These are phyloP conservation scores for Fraxinus floribunda DNA, from an alignment of 305 asterid genomes.

Conservation along the genomic window DNA sequence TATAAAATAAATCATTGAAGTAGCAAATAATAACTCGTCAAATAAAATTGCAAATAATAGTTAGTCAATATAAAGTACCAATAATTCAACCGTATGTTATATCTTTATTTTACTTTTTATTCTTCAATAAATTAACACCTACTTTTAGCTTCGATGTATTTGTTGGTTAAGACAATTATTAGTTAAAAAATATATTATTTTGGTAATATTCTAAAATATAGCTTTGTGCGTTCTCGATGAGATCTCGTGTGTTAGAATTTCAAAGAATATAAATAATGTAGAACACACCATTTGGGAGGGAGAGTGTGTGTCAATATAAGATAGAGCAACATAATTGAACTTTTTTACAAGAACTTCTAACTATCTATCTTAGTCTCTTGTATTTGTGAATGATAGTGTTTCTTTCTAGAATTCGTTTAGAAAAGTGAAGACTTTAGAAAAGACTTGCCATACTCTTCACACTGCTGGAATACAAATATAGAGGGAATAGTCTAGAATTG, in stretches of 20 bases:
- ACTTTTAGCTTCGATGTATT: neutral
- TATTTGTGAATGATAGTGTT: no score
- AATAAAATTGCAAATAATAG: no score
- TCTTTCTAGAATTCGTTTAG: no score
- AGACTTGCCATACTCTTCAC: no score
- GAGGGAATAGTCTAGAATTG: no score
- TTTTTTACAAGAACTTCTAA: no score
- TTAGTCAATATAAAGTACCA: neutral
- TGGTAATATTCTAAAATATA: neutral
- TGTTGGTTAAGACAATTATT: neutral
- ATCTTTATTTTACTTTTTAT: neutral
- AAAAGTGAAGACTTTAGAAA: no score
- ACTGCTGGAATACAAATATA: no score
- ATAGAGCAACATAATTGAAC: no score
- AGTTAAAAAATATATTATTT: no score
- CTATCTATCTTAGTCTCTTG: no score
- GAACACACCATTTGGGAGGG: neutral
- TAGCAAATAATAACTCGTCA: neutral
- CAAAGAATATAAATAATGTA: neutral
- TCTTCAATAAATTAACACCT: neutral
- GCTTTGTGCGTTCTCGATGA: neutral
- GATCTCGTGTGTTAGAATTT: neutral
- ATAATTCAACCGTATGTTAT: no score
- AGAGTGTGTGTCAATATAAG: neutral
- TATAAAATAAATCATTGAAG: neutral